Percentiles rank a stretch among this genome's conserved stretches.
Conservation (phyloP, 495 filamentous ascomycete species). For the Cetradonia linearis region DNA sequence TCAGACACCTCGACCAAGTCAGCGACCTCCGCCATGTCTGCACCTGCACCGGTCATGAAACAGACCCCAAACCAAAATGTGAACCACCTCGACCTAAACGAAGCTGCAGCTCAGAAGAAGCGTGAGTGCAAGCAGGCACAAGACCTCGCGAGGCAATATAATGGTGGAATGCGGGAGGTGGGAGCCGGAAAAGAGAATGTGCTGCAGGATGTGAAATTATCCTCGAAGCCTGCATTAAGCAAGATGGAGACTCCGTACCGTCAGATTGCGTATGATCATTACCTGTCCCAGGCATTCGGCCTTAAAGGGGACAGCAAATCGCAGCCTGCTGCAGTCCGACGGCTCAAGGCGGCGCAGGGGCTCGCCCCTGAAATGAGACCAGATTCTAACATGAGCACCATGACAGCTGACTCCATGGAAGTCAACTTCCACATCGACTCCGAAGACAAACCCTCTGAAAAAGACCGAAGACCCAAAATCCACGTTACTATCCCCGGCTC, state of each 20-base stretch:
- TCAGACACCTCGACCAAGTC: slow-evolving; percentile 8
- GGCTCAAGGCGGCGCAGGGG: slow-evolving; percentile 6
- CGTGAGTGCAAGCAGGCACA: slow-evolving; percentile 12
- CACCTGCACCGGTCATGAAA: slow-evolving; percentile 6
- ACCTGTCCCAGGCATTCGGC: slow-evolving; percentile 24
- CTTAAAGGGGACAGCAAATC: slow-evolving; percentile 13
- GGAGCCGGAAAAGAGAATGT: slow-evolving; percentile 20
- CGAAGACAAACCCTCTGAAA: slow-evolving; percentile 17
- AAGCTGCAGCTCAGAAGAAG: slow-evolving; percentile 20
- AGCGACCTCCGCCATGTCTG: slow-evolving; percentile 13
- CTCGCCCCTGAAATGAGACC: slow-evolving; percentile 11
- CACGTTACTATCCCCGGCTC: slow-evolving; percentile 24
- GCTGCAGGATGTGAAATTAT: slow-evolving; percentile 3
- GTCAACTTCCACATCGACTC: slow-evolving; percentile 17
- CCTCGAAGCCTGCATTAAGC: slow-evolving; percentile 14
- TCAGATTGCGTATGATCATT: slow-evolving; percentile 24
- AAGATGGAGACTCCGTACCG: slow-evolving; percentile 19
- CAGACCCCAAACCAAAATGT: slow-evolving; percentile 7
- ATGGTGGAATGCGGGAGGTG: slow-evolving; percentile 8
- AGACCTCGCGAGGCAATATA: slow-evolving; percentile 10
- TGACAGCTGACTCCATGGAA: slow-evolving; percentile 20
- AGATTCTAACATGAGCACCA: slow-evolving; percentile 17
- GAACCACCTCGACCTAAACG: slow-evolving; percentile 24
- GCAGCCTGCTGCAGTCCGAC: slow-evolving; percentile 9
- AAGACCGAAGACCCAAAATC: slow-evolving; percentile 25